A percentile compares a stretch with the other conserved stretches of the same genome.
Conservation (phyloP, 805 yeast species). For the Clavispora asparagi region DNA sequence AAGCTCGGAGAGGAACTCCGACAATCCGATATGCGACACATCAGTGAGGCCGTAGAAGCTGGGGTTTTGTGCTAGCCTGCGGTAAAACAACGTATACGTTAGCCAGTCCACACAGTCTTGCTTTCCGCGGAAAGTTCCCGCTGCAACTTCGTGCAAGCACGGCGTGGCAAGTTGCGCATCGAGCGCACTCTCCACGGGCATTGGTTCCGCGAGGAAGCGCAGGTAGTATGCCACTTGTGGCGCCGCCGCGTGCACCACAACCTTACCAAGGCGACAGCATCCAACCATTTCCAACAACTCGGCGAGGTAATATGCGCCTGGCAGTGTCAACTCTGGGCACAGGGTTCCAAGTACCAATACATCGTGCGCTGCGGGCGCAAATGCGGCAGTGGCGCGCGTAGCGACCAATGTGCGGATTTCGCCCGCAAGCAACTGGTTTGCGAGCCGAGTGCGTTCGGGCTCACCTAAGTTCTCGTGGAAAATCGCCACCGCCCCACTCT, state of each 20-base stretch:
- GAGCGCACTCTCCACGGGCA: slow-evolving; percentile 81
- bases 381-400: slow-evolving; percentile 50
- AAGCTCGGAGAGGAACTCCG: slow-evolving; percentile 77
- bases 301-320: slow-evolving; percentile 54
- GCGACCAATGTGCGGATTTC: slow-evolving; percentile 55
- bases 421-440: slow-evolving; percentile 45
- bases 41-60: slow-evolving; percentile 80
- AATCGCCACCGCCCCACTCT: slow-evolving; percentile 56
- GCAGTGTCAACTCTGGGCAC: slow-evolving; percentile 39
- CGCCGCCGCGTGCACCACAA: slow-evolving; percentile 52
- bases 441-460: slow-evolving; percentile 51
- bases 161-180: slow-evolving; percentile 57
- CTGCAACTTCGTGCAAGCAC: slow-evolving; percentile 68
- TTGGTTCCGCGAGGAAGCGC: slow-evolving; percentile 64
- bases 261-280: slow-evolving; percentile 30
- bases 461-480: slow-evolving; percentile 52
- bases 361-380: slow-evolving; percentile 46
- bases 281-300: slow-evolving; percentile 64
- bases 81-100: slow-evolving; percentile 76
- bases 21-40: slow-evolving; percentile 59
- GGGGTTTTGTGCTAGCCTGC: slow-evolving; percentile 78
- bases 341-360: slow-evolving; percentile 71
- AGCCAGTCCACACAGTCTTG: slow-evolving; percentile 92
- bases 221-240: slow-evolving; percentile 58
- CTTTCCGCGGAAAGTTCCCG: slow-evolving; percentile 54